Conservation (phyloP, 140 eudicot species). For the Oenanthe javanica region DNA sequence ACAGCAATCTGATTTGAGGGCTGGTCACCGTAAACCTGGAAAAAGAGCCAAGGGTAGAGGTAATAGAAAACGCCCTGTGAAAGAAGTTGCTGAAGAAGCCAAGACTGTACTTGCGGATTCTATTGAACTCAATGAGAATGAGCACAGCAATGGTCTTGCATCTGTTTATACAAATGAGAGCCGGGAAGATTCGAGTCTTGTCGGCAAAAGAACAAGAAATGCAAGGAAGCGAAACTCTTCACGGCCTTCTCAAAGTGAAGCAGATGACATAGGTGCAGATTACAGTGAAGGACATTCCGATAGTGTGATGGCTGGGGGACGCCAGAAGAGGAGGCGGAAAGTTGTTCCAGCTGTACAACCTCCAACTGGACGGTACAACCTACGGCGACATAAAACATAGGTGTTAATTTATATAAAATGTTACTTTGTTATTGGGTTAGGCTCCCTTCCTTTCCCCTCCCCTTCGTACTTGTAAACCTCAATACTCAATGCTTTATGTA, state of each 20-base stretch:
- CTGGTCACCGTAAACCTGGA: constrained; percentile 27
- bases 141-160: constrained; percentile 40
- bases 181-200: constrained; percentile 40
- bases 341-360: constrained; percentile 40
- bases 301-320: constrained; percentile 44
- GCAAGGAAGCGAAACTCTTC: constrained; percentile 44
- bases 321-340: constrained; percentile 59
- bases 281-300: constrained; percentile 49
- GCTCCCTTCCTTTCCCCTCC: neutral
- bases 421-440: neutral
- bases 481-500: neutral
- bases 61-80: constrained; percentile 30
- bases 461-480: neutral
- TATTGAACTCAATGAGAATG: constrained; percentile 30
- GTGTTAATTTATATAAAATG: constrained; percentile 9
- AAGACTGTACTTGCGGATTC: constrained; percentile 18
- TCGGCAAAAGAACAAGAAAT: constrained; percentile 29
- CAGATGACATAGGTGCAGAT: constrained; percentile 42
- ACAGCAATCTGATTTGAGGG: constrained; percentile 38
- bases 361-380: constrained; percentile 65
- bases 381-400: constrained; percentile 62
- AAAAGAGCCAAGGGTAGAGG: constrained; percentile 37
- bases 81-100: constrained; percentile 32
- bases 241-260: constrained; percentile 33
- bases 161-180: constrained; percentile 43